Evolutionary conservation across 225 moss, liverwort and hornwort genomes (phyloP).

Genomic region (Physcomitrium patens): DNA sequence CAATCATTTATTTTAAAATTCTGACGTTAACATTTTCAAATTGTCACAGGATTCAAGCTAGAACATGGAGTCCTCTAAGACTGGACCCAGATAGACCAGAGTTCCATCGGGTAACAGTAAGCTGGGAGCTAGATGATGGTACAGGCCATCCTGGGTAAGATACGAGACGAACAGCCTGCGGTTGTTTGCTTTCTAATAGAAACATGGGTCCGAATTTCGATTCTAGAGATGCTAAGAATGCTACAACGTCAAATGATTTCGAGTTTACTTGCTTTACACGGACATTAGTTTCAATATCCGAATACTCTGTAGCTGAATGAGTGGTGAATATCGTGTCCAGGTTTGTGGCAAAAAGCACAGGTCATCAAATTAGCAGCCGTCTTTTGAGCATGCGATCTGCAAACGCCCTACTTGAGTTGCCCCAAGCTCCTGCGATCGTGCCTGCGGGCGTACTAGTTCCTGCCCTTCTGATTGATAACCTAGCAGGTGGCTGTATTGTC

Average conservation of each 20-base stretch:
- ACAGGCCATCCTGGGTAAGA: constrained; percentile 81
- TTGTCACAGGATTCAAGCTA: constrained; percentile 76
- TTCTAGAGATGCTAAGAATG: constrained; percentile 11
- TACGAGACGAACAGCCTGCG: constrained; percentile 2
- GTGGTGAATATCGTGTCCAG: constrained; percentile 43
- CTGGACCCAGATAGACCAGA: constrained; percentile 84
- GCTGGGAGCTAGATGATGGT: constrained; percentile 78
- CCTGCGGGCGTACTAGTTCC: constrained; percentile 77
- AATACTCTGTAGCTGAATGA: not conserved
- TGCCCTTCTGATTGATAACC: constrained; percentile 75
- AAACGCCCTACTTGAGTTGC: constrained; percentile 90
- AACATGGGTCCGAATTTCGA: not conserved
- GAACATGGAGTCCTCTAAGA: constrained; percentile 58
- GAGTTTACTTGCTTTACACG: not conserved
- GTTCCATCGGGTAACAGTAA: constrained; percentile 72
- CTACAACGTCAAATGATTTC: not conserved
- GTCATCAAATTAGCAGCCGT: constrained; percentile 86
- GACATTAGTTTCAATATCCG: not conserved
- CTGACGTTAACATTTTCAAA: constrained; percentile 15
- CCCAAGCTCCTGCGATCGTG: constrained; percentile 63
- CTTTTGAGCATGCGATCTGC: constrained; percentile 91
- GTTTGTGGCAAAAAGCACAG: constrained; percentile 84
- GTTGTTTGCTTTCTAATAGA: not conserved
- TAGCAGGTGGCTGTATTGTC: constrained; percentile 46
- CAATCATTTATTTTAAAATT: not conserved